Base-by-base conservation (phyloP, 352 stramenopile species). In the Aphanomyces astaci region DNA sequence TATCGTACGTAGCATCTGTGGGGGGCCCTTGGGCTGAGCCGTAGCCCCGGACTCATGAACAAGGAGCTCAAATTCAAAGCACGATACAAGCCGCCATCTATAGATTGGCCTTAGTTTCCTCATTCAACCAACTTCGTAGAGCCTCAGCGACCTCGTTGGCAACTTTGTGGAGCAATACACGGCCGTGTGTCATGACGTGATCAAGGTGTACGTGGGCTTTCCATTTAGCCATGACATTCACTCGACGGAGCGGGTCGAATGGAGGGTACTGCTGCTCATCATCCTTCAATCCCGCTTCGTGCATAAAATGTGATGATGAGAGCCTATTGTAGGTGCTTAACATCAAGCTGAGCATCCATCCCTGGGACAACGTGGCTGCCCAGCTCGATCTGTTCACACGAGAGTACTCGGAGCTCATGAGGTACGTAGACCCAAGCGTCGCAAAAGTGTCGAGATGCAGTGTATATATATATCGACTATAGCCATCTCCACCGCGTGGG, bases 171-270 rank as follows among this genome's bases (percentile, higher is more conserved):
- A 73, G 27, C 75, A 87, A 55, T 96, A 91, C 60, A 64, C 76
- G 32, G 77, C 72, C 7, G 73, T 90, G 30, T 87, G 74, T 60
- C 87, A 94, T 72, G 72, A 72, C 0, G 81, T 95, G 4, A 72
- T 79, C 22, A 91, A 89, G 55, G 73, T 96, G 17, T 92, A 92
- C 71, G 74, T 94, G 1, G 87, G 87, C 0, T 90, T 95, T n/a
- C 86, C 87, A 2, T 82, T 96, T 27, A 82, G 78, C 24, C 86
- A 93, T 63, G 78, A 92, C 56, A 92, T 94, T 48, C 86, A 95
- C 72, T 94, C 85, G 36, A 89, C 85, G 0, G 88, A 95, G 65
- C 85, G 87, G 70, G 84, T 96, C 19, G 78, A 95, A 46, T 96
- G 88, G 88, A 75, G 88, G 57, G 83, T 91, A 63, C n/a, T n/a